Conservation (phyloP, 192 early-diverging fungal species). For the Ambispora gerdemannii region DNA sequence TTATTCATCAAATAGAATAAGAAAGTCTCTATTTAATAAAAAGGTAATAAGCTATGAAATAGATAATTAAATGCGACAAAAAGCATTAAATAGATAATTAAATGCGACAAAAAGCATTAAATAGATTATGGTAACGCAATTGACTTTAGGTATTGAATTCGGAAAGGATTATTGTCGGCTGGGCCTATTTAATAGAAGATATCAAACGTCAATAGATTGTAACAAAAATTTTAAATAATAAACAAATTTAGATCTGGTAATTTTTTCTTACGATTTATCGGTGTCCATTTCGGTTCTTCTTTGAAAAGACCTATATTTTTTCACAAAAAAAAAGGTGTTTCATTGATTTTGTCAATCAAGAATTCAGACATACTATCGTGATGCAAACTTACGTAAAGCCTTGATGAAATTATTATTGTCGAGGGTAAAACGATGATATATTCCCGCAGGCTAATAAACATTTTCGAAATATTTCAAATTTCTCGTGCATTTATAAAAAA, state of each 20-base stretch:
- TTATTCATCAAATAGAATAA: too few relatives aligned
- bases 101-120: too few relatives aligned
- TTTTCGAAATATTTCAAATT: not conserved
- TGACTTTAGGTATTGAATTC: not conserved
- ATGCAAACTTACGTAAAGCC: constrained; percentile 63
- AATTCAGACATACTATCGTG: constrained; percentile 49
- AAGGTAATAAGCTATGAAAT: too few relatives aligned
- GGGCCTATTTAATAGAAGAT: not conserved
- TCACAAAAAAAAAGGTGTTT: not conserved
- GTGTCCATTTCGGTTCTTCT: constrained; percentile 80
- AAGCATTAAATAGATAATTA: too few relatives aligned
- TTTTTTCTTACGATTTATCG: constrained; percentile 69
- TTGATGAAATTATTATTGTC: constrained; percentile 83
- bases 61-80: too few relatives aligned
- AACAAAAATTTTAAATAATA: not conserved
- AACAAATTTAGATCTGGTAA: too few relatives aligned
- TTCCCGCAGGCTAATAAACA: constrained; percentile 73
- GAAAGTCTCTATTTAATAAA: too few relatives aligned
- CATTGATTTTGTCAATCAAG: too few relatives aligned
- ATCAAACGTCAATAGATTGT: not conserved
- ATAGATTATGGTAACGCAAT: too few relatives aligned
- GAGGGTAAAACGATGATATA: constrained; percentile 94
- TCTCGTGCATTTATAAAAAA: not conserved
- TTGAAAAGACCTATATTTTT: constrained; percentile 51
- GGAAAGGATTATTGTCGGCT: not conserved